These are phyloP conservation scores for Mortierella antarctica DNA, from an alignment of 192 early-diverging fungal genomes.

Conservation along the genomic window DNA sequence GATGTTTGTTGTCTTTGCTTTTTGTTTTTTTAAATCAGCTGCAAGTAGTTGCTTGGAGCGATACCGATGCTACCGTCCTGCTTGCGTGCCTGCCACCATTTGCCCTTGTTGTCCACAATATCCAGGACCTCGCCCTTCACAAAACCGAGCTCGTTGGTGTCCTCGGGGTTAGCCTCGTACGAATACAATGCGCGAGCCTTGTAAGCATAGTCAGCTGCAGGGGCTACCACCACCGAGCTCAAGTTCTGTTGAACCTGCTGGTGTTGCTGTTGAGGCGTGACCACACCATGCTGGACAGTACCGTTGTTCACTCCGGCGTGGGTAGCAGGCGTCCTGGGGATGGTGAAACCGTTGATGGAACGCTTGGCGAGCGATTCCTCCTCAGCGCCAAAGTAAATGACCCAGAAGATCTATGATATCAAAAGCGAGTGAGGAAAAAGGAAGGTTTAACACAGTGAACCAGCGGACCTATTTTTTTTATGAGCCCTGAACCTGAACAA, in stretches of 20 bases:
- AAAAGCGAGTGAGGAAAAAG: slow-evolving; percentile 16
- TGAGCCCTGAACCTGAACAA: slow-evolving; percentile 2
- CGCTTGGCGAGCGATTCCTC: slow-evolving; percentile 61
- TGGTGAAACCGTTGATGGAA: slow-evolving; percentile 47
- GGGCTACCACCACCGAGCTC: slow-evolving; percentile 50
- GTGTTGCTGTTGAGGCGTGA: slow-evolving; percentile 14
- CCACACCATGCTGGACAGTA: not conserved
- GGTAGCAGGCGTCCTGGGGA: slow-evolving; percentile 12
- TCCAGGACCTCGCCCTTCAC: slow-evolving; percentile 87
- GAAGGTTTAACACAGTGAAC: slow-evolving; percentile 14
- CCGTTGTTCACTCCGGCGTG: not conserved
- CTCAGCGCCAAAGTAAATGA: slow-evolving; percentile 76
- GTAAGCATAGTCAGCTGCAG: slow-evolving; percentile 61
- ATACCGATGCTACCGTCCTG: slow-evolving; percentile 88
- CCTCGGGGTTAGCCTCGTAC: slow-evolving; percentile 89
- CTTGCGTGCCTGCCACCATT: slow-evolving; percentile 97
- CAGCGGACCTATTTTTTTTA: not conserved
- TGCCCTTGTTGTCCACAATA: slow-evolving; percentile 90
- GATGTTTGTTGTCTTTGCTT: too few species aligned
- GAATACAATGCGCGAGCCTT: slow-evolving; percentile 77
- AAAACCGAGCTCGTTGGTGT: slow-evolving; percentile 93
- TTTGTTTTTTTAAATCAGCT: slow-evolving; percentile 20
- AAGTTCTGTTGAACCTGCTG: slow-evolving; percentile 5
- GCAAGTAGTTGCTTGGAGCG: slow-evolving; percentile 86
- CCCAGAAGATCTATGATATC: slow-evolving; percentile 66